Base-by-base conservation (phyloP, 2,329 filamentous ascomycete species). In the Acrodontium crateriforme region DNA sequence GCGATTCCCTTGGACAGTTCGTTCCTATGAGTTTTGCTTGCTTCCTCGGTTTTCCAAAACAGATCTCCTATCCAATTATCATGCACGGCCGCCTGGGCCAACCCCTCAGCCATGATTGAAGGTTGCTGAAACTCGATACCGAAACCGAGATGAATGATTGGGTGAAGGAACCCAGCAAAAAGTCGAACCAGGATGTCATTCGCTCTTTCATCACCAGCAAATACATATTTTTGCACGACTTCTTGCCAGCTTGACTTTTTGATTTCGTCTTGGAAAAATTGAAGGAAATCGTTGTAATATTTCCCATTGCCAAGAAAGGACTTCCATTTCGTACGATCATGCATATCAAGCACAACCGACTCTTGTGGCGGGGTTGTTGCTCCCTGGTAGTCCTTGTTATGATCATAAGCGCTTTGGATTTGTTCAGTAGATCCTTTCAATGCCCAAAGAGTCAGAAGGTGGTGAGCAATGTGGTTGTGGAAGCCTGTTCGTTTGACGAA, bases 41-140 rank as follows among this genome's bases (percentile, higher is more conserved):
- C 54, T 26, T 59, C 47, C 40, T 79, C 74, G 6, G 66, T 57
- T 0, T 50, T 53, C 2, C 62, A 36, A 16, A 89, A 60, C 35
- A 75, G 69, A 0, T 51, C 38, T 2, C 54, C 58, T 2, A 78
- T 60, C 52, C 67, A 66, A 23, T 64, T 55, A 5, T 63, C 56
- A 46, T 91, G 81, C 2, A 83, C 69, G 6, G 77, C 71, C 2
- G 78, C 64, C 56, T 91, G 76, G 1, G 84, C 81, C 11, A 93
- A 68, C 1, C 62, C 83, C 55, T 87, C 71, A 5, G 83, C 81
- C 16, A 93, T 65, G 34, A 92, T 73, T 19, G 78, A 78, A 2
- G 81, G 81, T 47, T 92, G 82, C 7, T 67, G 52, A 59, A 83
- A 92, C 49, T 92, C 83, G 18, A 93, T 49, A 4, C 79, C 84